Percentiles rank a stretch among this genome's conserved stretches.
phyloP scores from a whole-genome alignment of 441 rosid species.

The Daphne laureola region DNA sequence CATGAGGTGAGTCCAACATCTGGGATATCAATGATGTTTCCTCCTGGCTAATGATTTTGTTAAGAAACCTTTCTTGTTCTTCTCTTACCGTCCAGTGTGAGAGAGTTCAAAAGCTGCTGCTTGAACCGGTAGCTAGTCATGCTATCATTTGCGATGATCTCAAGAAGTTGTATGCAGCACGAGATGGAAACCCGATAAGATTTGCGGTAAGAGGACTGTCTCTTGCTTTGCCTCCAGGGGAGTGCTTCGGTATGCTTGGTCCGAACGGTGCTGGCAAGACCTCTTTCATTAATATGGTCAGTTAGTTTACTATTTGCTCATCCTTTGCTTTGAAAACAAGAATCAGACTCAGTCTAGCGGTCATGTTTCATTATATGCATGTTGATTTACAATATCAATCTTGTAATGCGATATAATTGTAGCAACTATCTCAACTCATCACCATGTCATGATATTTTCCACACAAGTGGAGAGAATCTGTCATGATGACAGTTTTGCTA shows the following conservation, averaged over 20 bases:
- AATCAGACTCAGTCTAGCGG: neutral
- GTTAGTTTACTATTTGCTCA: conserved; percentile 7
- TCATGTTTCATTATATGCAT: conserved; percentile 10
- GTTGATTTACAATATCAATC: neutral
- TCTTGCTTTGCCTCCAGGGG: conserved; percentile 67
- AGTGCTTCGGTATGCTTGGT: conserved; percentile 90
- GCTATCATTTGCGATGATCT: conserved; percentile 60
- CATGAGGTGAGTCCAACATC: conserved; percentile 56
- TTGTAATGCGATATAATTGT: no score
- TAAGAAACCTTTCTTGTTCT: conserved; percentile 1
- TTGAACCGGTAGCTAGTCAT: conserved; percentile 36
- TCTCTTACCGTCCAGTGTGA: conserved; percentile 40
- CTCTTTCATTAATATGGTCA: conserved; percentile 79
- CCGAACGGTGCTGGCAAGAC: conserved; percentile 95
- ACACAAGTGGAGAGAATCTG: no score
- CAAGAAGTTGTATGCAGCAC: conserved; percentile 62
- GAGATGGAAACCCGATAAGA: conserved; percentile 74
- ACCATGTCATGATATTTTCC: no score
- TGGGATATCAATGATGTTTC: no score
- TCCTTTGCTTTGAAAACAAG: neutral
- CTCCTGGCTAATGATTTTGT: neutral
- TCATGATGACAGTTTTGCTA: no score
- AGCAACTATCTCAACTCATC: no score
- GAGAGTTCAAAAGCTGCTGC: conserved; percentile 61
- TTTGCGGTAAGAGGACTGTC: conserved; percentile 72